Evolutionary conservation across 2,329 filamentous ascomycete genomes (phyloP).

Genomic region (Epichloe aotearoae): DNA sequence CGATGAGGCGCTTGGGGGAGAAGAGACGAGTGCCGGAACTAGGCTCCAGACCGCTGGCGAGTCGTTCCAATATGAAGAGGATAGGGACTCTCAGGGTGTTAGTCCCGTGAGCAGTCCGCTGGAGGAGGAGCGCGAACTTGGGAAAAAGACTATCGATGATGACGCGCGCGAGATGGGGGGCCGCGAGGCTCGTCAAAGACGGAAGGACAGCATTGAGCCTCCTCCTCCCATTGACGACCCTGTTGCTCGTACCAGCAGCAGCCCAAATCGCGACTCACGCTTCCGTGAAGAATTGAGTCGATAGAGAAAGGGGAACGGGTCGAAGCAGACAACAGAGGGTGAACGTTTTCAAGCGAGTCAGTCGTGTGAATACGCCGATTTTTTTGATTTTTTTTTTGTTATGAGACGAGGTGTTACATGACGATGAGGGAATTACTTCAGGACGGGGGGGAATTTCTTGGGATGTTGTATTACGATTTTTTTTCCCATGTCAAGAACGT

Average conservation of each 20-base stretch:
- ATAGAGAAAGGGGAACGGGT: constrained; percentile 3
- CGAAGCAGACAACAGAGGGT: too few species aligned
- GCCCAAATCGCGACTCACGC: constrained; percentile 42
- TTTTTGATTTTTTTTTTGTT: too few species aligned
- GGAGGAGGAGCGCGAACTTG: constrained; percentile 31
- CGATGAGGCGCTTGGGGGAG: constrained; percentile 5
- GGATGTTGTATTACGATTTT: not conserved
- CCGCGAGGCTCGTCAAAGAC: constrained; percentile 6
- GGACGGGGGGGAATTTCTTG: not conserved
- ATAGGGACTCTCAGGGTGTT: constrained; percentile 21
- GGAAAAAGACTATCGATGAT: constrained; percentile 15
- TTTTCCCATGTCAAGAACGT: not conserved
- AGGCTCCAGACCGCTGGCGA: constrained; percentile 7
- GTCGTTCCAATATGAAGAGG: constrained; percentile 9
- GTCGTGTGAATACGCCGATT: too few species aligned
- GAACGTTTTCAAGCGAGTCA: too few species aligned
- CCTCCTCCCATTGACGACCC: constrained; percentile 24
- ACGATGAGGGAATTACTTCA: not conserved
- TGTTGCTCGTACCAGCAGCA: constrained; percentile 27
- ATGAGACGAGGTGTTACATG: not conserved
- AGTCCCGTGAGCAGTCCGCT: constrained; percentile 20
- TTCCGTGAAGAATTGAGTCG: constrained; percentile 43
- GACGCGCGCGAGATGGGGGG: constrained; percentile 4
- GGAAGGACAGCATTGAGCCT: constrained; percentile 19
- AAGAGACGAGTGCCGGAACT: not conserved